Conservation (phyloP, 129 eudicot genomes). For the Flaveria trinervia region DNA sequence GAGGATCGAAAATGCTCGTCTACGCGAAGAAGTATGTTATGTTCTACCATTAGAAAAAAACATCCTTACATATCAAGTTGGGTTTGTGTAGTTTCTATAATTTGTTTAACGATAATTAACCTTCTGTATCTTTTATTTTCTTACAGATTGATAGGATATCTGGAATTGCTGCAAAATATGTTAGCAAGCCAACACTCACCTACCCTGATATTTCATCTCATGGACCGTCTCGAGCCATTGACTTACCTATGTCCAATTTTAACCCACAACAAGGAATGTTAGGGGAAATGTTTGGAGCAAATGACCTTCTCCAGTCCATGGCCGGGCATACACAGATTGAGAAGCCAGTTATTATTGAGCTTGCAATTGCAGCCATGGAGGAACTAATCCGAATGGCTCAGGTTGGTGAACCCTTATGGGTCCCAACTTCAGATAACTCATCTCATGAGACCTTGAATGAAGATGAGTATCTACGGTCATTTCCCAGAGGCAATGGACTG, state of each 20-base stretch:
- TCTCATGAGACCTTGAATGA: slow-evolving; percentile 57
- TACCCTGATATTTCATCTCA: slow-evolving; percentile 57
- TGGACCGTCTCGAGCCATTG: slow-evolving; percentile 67
- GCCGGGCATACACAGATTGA: slow-evolving; percentile 71
- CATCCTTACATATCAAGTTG: slow-evolving; percentile 2
- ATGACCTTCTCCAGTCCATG: slow-evolving; percentile 63
- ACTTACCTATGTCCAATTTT: slow-evolving; percentile 59
- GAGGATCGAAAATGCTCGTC: slow-evolving; percentile 86
- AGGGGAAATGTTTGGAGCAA: slow-evolving; percentile 74
- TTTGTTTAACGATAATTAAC: background rate
- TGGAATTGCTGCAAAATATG: slow-evolving; percentile 87
- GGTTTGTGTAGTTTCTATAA: background rate
- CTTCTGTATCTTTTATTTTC: background rate
- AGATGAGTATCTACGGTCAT: slow-evolving; percentile 70
- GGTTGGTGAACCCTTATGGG: slow-evolving; percentile 82
- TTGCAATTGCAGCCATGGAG: slow-evolving; percentile 97
- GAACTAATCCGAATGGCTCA: slow-evolving; percentile 88
- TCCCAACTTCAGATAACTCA: slow-evolving; percentile 50
- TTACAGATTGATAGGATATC: slow-evolving; percentile 87
- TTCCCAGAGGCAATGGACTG: slow-evolving; percentile 87
- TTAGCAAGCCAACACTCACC: slow-evolving; percentile 76
- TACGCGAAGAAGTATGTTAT: slow-evolving; percentile 77
- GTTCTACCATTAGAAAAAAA: background rate
- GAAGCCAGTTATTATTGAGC: slow-evolving; percentile 81
- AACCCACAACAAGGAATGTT: slow-evolving; percentile 57